phyloP scores from a whole-genome alignment of 1,139 yeast species.

The Magnusiomyces sp. region DNA sequence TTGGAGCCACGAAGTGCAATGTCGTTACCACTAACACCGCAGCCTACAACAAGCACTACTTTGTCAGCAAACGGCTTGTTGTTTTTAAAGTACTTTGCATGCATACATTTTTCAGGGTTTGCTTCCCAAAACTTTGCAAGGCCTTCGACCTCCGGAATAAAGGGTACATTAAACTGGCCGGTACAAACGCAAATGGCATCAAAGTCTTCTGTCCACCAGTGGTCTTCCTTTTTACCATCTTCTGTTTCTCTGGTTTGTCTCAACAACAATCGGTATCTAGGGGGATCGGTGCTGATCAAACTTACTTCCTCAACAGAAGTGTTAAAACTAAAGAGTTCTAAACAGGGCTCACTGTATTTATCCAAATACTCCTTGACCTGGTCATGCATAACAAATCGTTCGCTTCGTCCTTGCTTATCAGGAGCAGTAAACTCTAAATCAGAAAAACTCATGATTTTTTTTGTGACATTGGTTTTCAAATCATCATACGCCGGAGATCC shows the following conservation, averaged over 20 bases:
- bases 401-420: too few relatives aligned
- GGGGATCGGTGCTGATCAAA: constrained; percentile 23
- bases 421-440: constrained; percentile 37
- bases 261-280: constrained; percentile 37
- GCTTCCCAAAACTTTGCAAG: constrained; percentile 22
- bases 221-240: constrained; percentile 1
- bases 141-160: constrained; percentile 44
- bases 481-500: constrained; percentile 31
- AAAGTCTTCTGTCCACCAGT: constrained; percentile 29
- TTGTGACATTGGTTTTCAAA: constrained; percentile 51
- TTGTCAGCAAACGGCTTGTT: neutral
- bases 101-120: neutral
- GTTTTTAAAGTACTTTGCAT: neutral
- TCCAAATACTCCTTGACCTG: constrained; percentile 40
- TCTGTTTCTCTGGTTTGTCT: neutral
- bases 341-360: constrained; percentile 31
- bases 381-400: constrained; percentile 42
- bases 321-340: constrained; percentile 31
- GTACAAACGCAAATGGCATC: constrained; percentile 49
- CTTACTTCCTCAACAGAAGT: constrained; percentile 32
- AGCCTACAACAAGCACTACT: neutral
- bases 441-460: constrained; percentile 44
- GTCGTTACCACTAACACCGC: constrained; percentile 3
- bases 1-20: neutral
- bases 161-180: constrained; percentile 48